Evolutionary conservation across 306 rosid species (phyloP).

Genomic region (Mimosa bimucronata): DNA sequence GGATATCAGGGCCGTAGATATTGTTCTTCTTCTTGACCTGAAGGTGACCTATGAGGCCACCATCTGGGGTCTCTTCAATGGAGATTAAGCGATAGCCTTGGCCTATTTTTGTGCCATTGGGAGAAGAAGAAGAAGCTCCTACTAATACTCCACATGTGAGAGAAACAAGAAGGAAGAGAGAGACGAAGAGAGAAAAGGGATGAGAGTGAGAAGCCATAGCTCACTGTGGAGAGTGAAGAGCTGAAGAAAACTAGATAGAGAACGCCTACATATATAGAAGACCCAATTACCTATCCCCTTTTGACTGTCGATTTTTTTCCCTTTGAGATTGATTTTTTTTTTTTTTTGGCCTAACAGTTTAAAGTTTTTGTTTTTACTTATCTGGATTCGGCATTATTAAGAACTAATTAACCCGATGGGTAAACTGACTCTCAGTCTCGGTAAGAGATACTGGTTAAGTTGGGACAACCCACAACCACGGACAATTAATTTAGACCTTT

Average conservation of each 20-base stretch:
- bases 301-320: neutral
- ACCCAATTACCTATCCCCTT: neutral
- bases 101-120: conserved; percentile 61
- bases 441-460: no score
- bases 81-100: conserved; percentile 84
- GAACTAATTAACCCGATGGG: no score
- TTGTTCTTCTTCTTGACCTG: conserved; percentile 58
- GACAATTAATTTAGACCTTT: no score
- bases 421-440: no score
- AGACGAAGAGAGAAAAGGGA: conserved; percentile 26
- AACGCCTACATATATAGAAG: neutral
- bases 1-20: conserved; percentile 79
- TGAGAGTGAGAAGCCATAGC: conserved; percentile 36
- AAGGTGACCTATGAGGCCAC: conserved; percentile 73
- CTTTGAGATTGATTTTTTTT: no score
- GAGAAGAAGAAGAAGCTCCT: conserved; percentile 37
- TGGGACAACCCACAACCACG: no score
- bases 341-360: no score
- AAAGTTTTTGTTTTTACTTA: no score
- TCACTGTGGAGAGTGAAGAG: neutral
- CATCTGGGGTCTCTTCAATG: conserved; percentile 65
- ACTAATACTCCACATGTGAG: conserved; percentile 38
- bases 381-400: no score
- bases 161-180: conserved; percentile 37
- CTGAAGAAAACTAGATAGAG: neutral